phyloP scores from a whole-genome alignment of 345 rosid species.

The Brassica nigra region DNA sequence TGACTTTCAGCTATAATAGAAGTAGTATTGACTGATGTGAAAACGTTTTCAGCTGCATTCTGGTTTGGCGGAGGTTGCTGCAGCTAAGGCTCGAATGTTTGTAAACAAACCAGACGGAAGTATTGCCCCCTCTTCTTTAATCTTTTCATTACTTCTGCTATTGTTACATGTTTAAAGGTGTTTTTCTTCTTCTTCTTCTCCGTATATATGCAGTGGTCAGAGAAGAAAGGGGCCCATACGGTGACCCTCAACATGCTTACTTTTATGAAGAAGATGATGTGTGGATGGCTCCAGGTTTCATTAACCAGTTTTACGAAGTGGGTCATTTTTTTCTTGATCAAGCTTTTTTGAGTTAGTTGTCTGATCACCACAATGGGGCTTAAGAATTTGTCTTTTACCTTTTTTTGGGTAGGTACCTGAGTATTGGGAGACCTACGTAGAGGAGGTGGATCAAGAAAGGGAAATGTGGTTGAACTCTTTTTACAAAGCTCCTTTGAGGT shows the following conservation, averaged over 20 bases:
- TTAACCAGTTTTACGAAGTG: conserved; percentile 87
- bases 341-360: conserved; percentile 23
- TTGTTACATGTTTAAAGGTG: not conserved
- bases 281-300: conserved; percentile 99
- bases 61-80: conserved; percentile 94
- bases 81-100: conserved; percentile 97
- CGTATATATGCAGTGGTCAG: conserved; percentile 69
- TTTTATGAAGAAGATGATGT: conserved; percentile 92
- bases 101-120: conserved; percentile 95
- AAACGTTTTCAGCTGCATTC: conserved; percentile 72
- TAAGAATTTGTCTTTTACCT: conserved; percentile 17
- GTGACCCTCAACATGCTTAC: conserved; percentile 90
- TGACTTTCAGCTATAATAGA: conserved; percentile 11
- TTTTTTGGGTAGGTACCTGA: conserved; percentile 69
- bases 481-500: conserved; percentile 84
- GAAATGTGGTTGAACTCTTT: conserved; percentile 95
- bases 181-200: not conserved
- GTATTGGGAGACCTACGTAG: conserved; percentile 83
- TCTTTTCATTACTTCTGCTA: not conserved
- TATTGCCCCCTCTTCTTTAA: conserved; percentile 42
- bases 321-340: conserved; percentile 27
- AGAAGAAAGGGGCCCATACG: conserved; percentile 88
- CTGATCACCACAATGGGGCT: conserved; percentile 11
- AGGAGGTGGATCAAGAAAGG: conserved; percentile 89
- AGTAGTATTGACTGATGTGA: conserved; percentile 11